Base-by-base conservation (phyloP, 306 rosid species). In the Ammopiptanthus mongolicus region DNA sequence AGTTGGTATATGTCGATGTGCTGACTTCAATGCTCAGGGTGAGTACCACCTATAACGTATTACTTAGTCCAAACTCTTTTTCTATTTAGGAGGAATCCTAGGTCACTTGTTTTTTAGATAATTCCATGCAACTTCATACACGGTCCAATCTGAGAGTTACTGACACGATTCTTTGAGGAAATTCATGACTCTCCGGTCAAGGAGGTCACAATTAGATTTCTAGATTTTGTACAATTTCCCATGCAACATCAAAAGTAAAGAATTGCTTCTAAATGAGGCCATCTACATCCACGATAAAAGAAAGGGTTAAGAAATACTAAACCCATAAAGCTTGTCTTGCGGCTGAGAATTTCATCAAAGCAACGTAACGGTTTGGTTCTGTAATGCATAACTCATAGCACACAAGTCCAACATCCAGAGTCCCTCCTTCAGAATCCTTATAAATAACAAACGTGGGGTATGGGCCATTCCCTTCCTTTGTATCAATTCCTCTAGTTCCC, bases 181-280 rank as follows among this genome's bases (percentile, higher is more conserved):
- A 71, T 52, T 65, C 8, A 77, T 34, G 65, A 83, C 37, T 73
- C 73, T 82, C 70, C 28, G 9, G 11, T 46, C 56, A 21, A 74
- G 62, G 46, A 74, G 33, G 57, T 65, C 65, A 55, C 53, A 23
- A 25, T 25, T 23, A 13, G 71, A 71, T 57, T 82, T 68, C 76
- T 78, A 58, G 17, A 6, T 66, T 66, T 76, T 64, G 75, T 79
- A 66, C 46, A 46, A 57, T 80, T 66, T 79, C 77, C 69, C 78
- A 77, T 58, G 63, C 36, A 75, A 81, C 41, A 72, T 75, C 53
- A 72, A 88, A 86, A 80, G 91, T 78, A 88, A 93, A 83, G 98
- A 71, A 90, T 87, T 78, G 68, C 86, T 87, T 93, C 81, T 81
- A 48, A 36, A 47, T 4, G 79, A 80, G 88, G 70, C 84, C 86